Evolutionary conservation across 1,284 basidiomycete species (phyloP), one percentile per base, ranked within the genome.

Genomic region (Trichosporon sp.): DNA sequence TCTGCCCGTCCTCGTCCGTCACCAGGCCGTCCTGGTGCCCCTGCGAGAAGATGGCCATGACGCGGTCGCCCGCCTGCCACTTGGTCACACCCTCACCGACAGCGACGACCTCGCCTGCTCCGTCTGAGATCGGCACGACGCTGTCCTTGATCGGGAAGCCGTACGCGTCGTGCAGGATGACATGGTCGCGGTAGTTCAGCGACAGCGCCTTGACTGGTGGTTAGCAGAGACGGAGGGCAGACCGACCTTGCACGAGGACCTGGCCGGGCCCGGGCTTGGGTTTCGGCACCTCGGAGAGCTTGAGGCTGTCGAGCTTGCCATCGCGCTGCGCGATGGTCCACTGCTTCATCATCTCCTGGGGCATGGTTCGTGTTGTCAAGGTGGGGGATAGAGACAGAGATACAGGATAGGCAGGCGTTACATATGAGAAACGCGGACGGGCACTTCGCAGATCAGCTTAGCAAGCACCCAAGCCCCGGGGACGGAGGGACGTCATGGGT

Each of bases 31-130:
- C 34, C 21, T 87, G 86, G 74, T 85, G 86, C 3, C 84, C 80
- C 58, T 65, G 70, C n/a, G 58, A 31, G 62, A 66, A 69, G 25
- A 34, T 29, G 21, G 62, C 51, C 64, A 83, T 86, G 67, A 89
- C 87, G 21, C 87, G 86, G 75, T 90, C 88, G 12, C 89, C 88
- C 2, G 78, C 70, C 69, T 85, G 85, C 85, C 85, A 89, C 13
- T 78, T 77, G 38, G 77, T 85, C n/a, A 88, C 87, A 13, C 84
- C 84, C 42, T 81, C 78, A 3, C 89, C 89, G 21, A 89, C 76
- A 2, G 85, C 83, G 44, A 88, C 79, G 62, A 90, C 83, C 74
- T 89, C 87, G 9, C 89, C 89, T 15, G 89, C 88, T 71, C 86
- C 85, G 73, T 90, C 89, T 5, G 88, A 89, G 75, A 85, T 83